Evolutionary conservation across 768 basidiomycete species (phyloP).

Genomic region (Calocera viscosa): DNA sequence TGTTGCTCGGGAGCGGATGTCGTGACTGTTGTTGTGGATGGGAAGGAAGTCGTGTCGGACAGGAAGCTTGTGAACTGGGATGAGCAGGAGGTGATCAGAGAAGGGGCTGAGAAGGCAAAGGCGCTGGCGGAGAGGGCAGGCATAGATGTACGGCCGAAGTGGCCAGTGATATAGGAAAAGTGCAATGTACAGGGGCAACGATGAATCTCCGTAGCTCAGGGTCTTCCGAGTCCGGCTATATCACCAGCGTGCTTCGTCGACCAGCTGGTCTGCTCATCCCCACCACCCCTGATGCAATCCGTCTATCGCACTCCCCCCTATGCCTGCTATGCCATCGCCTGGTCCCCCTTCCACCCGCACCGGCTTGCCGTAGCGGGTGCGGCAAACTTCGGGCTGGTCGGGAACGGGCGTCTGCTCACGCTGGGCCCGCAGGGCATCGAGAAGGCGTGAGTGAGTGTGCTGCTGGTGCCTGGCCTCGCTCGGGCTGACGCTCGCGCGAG

Average conservation of each 20-base stretch:
- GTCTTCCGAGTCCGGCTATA: slow-evolving; percentile 2
- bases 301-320: slow-evolving; percentile 62
- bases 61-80: background rate
- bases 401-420: slow-evolving; percentile 71
- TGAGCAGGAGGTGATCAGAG: background rate
- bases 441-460: slow-evolving; percentile 25
- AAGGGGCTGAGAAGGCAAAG: background rate
- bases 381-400: slow-evolving; percentile 89
- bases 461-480: slow-evolving; percentile 10
- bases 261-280: background rate
- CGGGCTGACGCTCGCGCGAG: background rate
- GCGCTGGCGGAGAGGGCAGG: background rate
- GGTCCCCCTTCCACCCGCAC: slow-evolving; percentile 73
- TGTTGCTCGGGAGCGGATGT: background rate
- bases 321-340: slow-evolving; percentile 67
- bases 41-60: background rate
- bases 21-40: background rate
- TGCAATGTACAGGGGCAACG: no score
- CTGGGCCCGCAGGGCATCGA: slow-evolving; percentile 18
- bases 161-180: background rate
- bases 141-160: background rate
- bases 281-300: background rate
- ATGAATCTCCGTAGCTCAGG: background rate
- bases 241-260: background rate
- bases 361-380: slow-evolving; percentile 69